Percentiles rank a stretch among this genome's conserved stretches.
These are phyloP conservation scores for Leptodermis oblonga DNA, from an alignment of 257 asterid species.

Conservation along the genomic window DNA sequence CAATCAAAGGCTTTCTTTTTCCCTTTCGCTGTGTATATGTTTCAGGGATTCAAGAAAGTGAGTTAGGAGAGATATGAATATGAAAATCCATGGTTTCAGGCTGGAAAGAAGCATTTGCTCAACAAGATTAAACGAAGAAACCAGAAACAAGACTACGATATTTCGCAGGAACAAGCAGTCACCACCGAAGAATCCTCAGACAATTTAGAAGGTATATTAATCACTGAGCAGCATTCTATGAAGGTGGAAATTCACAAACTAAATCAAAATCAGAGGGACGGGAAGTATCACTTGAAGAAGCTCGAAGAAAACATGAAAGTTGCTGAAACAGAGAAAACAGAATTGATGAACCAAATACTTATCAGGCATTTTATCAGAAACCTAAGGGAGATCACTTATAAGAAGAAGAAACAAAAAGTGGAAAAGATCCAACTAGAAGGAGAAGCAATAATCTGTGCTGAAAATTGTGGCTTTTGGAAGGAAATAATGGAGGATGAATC, in stretches of 20 bases:
- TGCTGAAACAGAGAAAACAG: slow-evolving; percentile 9
- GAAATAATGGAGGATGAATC: slow-evolving; percentile 28
- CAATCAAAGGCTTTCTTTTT: not conserved
- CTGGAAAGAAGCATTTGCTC: slow-evolving; percentile 37
- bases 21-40: not conserved
- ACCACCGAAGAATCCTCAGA: no score
- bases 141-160: slow-evolving; percentile 6
- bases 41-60: slow-evolving; percentile 40
- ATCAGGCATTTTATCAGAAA: slow-evolving; percentile 19
- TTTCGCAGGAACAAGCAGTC: not conserved
- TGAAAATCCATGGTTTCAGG: slow-evolving; percentile 42
- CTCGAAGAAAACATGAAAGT: slow-evolving; percentile 10
- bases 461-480: slow-evolving; percentile 28
- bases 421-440: slow-evolving; percentile 4
- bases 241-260: slow-evolving; percentile 30
- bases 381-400: slow-evolving; percentile 10
- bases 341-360: slow-evolving; percentile 10
- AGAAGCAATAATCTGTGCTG: slow-evolving; percentile 20
- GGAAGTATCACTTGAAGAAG: slow-evolving; percentile 20
- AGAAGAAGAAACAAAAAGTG: slow-evolving; percentile 12
- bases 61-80: slow-evolving; percentile 35
- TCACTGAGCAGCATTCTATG: slow-evolving; percentile 29
- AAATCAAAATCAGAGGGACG: slow-evolving; percentile 17
- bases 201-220: slow-evolving; percentile 24
- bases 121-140: slow-evolving; percentile 35